A percentile compares a stretch with the other conserved stretches of the same genome.
These are phyloP conservation scores for Tilletiopsis washingtonensis DNA, from an alignment of 1,284 basidiomycete species.

Conservation along the genomic window DNA sequence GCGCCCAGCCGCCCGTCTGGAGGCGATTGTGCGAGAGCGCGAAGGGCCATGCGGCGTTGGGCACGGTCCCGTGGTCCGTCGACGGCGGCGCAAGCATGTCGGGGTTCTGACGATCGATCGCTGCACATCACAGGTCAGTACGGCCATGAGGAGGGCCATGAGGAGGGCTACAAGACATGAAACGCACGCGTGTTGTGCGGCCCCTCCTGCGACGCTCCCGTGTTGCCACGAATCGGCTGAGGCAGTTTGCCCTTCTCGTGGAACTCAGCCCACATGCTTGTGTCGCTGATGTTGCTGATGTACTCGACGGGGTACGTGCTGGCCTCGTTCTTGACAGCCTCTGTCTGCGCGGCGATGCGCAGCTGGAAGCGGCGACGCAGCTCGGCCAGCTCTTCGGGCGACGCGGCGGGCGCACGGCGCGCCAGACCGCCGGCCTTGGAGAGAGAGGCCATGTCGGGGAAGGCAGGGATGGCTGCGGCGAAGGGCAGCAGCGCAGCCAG, in stretches of 20 bases:
- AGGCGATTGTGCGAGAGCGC: constrained; percentile 62
- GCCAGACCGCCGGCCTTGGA: too few relatives aligned
- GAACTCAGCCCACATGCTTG: constrained; percentile 4
- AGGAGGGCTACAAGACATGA: too few relatives aligned
- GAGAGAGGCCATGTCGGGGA: too few relatives aligned
- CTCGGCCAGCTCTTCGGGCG: too few relatives aligned
- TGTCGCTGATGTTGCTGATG: constrained; percentile 1
- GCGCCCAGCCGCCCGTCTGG: constrained; percentile 65
- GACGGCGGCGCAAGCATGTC: constrained; percentile 60
- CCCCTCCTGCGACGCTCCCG: constrained; percentile 4
- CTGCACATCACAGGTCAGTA: too few relatives aligned
- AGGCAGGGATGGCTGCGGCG: too few relatives aligned
- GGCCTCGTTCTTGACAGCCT: not conserved
- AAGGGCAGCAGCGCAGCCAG: too few relatives aligned
- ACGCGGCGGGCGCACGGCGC: too few relatives aligned
- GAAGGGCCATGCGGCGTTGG: constrained; percentile 66
- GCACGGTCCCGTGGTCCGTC: constrained; percentile 60
- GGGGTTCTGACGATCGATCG: constrained; percentile 6
- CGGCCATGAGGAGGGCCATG: too few relatives aligned
- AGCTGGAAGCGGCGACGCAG: not conserved
- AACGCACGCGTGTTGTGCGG: too few relatives aligned
- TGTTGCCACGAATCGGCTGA: constrained; percentile 12
- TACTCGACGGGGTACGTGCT: constrained; percentile 4
- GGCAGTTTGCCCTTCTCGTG: constrained; percentile 2
- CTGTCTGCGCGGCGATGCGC: not conserved